Evolutionary conservation across 495 filamentous ascomycete species (phyloP).

Genomic region (Penicillium daleae): DNA sequence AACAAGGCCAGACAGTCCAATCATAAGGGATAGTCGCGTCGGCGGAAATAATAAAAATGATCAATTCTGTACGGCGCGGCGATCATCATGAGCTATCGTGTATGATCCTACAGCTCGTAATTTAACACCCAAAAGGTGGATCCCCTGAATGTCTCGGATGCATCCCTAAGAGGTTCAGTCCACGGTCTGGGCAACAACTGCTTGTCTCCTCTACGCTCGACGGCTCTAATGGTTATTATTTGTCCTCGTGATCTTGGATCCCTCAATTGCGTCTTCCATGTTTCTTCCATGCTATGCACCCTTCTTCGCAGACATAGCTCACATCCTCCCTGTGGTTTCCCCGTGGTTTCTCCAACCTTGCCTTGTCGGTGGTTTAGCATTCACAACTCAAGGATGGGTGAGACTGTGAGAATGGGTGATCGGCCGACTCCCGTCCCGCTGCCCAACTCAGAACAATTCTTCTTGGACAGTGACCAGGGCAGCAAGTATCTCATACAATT

Average conservation of each 20-base stretch:
- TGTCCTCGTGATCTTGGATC: neutral
- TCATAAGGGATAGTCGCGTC: neutral
- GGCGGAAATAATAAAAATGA: neutral
- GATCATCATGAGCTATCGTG: neutral
- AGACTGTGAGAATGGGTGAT: constrained; percentile 11
- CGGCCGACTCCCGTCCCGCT: constrained; percentile 20
- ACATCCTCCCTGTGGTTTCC: neutral
- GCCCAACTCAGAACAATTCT: constrained; percentile 34
- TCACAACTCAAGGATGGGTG: neutral
- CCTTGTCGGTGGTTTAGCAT: neutral
- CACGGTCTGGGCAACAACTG: neutral
- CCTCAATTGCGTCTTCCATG: neutral
- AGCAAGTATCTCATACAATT: constrained; percentile 30
- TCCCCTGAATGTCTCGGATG: neutral
- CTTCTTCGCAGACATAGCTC: neutral
- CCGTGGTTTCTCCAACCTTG: neutral
- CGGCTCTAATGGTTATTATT: neutral
- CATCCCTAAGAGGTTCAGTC: neutral
- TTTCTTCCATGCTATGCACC: neutral
- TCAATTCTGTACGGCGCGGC: neutral
- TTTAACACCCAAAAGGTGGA: neutral
- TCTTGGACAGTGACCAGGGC: constrained; percentile 24
- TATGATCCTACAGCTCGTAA: neutral
- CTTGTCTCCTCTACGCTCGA: no score
- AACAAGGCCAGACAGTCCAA: neutral